These are phyloP conservation scores for Alternaria sp. DNA, from an alignment of 2,329 filamentous ascomycete genomes.

Conservation along the genomic window DNA sequence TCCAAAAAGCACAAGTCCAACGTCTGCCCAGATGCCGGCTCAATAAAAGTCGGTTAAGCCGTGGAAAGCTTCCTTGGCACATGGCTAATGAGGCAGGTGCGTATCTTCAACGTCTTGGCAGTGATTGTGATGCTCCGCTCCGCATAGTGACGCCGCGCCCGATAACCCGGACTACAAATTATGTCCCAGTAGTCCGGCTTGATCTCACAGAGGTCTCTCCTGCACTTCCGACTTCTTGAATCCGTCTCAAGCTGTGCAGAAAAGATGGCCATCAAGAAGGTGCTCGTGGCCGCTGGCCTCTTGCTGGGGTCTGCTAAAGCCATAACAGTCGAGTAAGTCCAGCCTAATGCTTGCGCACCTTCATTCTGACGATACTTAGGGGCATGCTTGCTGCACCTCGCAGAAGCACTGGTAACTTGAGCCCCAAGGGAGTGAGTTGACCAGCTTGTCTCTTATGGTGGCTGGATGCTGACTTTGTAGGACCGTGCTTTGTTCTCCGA, in stretches of 20 bases:
- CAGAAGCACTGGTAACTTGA: slow-evolving; percentile 41
- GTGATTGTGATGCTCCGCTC: slow-evolving; percentile 16
- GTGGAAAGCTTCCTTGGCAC: slow-evolving; percentile 31
- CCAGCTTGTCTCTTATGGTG: background rate
- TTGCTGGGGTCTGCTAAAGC: slow-evolving; percentile 34
- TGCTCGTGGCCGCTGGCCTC: slow-evolving; percentile 31
- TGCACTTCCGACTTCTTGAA: slow-evolving; percentile 6
- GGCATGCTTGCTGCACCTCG: slow-evolving; percentile 36
- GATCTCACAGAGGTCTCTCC: slow-evolving; percentile 5
- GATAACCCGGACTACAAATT: slow-evolving; percentile 21
- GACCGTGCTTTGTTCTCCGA: slow-evolving; percentile 43
- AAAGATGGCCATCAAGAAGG: slow-evolving; percentile 37
- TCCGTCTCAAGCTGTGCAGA: slow-evolving; percentile 2
- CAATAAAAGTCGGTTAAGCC: slow-evolving; percentile 27
- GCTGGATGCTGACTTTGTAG: slow-evolving; percentile 18
- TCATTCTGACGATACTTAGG: slow-evolving; percentile 15
- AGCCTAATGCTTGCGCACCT: background rate
- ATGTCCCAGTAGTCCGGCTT: slow-evolving; percentile 12
- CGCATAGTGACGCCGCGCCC: slow-evolving; percentile 19
- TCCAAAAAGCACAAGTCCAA: slow-evolving; percentile 21
- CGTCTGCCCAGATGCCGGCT: slow-evolving; percentile 18
- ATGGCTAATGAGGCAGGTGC: slow-evolving; percentile 25
- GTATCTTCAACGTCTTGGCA: slow-evolving; percentile 18
- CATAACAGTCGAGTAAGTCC: slow-evolving; percentile 36
- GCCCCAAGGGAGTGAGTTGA: slow-evolving; percentile 39